phyloP scores from a whole-genome alignment of 2,329 filamentous ascomycete species.

The Xylaria sp. region DNA sequence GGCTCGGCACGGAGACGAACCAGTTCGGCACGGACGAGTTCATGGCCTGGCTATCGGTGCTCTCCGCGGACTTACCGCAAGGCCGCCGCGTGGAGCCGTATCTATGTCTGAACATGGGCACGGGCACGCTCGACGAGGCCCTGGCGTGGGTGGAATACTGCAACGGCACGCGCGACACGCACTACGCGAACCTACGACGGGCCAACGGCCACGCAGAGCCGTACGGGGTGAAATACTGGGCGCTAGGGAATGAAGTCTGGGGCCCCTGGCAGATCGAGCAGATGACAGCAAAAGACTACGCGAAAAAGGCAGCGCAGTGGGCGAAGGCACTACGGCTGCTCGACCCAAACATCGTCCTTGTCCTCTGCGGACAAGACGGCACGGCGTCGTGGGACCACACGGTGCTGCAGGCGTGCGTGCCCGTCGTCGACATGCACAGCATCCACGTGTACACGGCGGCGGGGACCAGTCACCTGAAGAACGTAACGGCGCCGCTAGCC shows the following conservation, averaged over 20 bases:
- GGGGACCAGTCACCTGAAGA: slow-evolving; percentile 57
- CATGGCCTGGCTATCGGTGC: slow-evolving; percentile 79
- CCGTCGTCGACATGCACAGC: slow-evolving; percentile 80
- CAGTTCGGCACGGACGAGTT: slow-evolving; percentile 89
- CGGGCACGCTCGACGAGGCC: slow-evolving; percentile 68
- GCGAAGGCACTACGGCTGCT: slow-evolving; percentile 77
- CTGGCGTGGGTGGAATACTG: slow-evolving; percentile 89
- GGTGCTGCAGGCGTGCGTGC: slow-evolving; percentile 75
- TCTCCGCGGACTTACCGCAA: slow-evolving; percentile 65
- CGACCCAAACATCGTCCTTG: slow-evolving; percentile 75
- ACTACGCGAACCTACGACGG: slow-evolving; percentile 84
- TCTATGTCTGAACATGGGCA: slow-evolving; percentile 83
- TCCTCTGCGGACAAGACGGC: slow-evolving; percentile 80
- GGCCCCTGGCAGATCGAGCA: slow-evolving; percentile 75
- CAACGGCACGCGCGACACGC: slow-evolving; percentile 79
- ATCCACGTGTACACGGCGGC: slow-evolving; percentile 82
- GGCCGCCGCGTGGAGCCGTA: slow-evolving; percentile 78
- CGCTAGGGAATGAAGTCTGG: slow-evolving; percentile 80
- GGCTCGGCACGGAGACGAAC: slow-evolving; percentile 81
- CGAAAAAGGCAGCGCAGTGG: slow-evolving; percentile 76
- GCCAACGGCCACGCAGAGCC: slow-evolving; percentile 80
- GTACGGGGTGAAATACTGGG: slow-evolving; percentile 88
- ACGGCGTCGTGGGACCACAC: slow-evolving; percentile 77
- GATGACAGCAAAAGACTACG: slow-evolving; percentile 76
- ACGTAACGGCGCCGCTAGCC: slow-evolving; percentile 71